These are phyloP conservation scores for Cymodocea nodosa DNA, from an alignment of 116 monocot species.

Conservation along the genomic window DNA sequence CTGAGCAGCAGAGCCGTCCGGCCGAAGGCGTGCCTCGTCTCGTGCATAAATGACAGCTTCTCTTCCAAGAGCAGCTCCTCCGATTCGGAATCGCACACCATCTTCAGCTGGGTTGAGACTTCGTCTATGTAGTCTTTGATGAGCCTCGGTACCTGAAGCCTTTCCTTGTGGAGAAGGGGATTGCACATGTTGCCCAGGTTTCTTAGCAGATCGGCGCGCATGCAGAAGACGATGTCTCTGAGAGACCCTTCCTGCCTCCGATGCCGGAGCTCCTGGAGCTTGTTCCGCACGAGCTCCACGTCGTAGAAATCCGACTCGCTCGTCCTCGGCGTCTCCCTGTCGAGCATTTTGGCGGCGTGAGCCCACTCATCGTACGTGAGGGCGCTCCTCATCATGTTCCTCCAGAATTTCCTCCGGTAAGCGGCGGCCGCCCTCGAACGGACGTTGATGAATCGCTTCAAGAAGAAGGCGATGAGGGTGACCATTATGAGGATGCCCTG, in stretches of 20 bases:
- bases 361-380: constrained; percentile 93
- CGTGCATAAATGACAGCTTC: constrained; percentile 95
- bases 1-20: constrained; percentile 86
- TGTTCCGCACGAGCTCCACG: constrained; percentile 80
- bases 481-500: constrained; percentile 62
- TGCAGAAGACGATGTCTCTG: constrained; percentile 81
- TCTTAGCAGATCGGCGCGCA: constrained; percentile 81
- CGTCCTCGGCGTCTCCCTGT: constrained; percentile 43
- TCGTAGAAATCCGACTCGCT: constrained; percentile 70
- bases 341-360: constrained; percentile 84
- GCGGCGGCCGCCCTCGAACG: constrained; percentile 58
- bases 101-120: constrained; percentile 73
- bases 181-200: constrained; percentile 96
- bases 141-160: constrained; percentile 83
- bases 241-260: constrained; percentile 73
- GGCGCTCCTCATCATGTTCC: constrained; percentile 76
- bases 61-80: constrained; percentile 80
- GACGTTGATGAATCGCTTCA: constrained; percentile 49
- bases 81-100: constrained; percentile 79
- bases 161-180: constrained; percentile 73
- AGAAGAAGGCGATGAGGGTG: constrained; percentile 43
- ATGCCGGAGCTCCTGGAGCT: constrained; percentile 63
- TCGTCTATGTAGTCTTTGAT: constrained; percentile 96
- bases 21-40: constrained; percentile 91
- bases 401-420: constrained; percentile 83